Conservation (phyloP, 352 stramenopile species). For the Globisporangium alternatum region DNA sequence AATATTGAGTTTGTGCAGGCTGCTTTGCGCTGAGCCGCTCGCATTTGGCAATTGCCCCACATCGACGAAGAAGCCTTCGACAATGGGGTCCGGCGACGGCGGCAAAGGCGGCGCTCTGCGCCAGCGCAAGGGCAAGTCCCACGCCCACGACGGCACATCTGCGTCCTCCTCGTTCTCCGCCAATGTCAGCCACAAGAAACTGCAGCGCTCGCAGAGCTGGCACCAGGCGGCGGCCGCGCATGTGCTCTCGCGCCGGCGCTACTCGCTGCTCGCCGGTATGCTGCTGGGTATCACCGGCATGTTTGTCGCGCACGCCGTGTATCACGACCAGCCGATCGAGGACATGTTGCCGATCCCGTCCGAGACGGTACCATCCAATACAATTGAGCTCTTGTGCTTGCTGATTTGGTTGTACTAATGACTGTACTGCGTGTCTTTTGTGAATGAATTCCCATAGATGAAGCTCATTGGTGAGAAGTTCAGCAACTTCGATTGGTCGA, state of each 20-base stretch:
- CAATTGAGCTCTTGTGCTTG: background rate
- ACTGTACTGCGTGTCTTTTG: background rate
- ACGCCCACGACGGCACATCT: background rate
- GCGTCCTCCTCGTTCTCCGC: background rate
- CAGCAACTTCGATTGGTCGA: conserved; percentile 62
- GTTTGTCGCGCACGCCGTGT: conserved; percentile 44
- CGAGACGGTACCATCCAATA: conserved; percentile 23
- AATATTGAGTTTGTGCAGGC: background rate
- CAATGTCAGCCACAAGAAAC: background rate
- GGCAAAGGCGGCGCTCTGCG: conserved; percentile 16
- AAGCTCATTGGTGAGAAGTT: conserved; percentile 55
- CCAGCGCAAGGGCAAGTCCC: conserved; percentile 20
- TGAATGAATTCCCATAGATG: conserved; percentile 27
- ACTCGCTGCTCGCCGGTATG: conserved; percentile 59
- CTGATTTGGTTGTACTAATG: background rate
- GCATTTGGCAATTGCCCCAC: background rate
- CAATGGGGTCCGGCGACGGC: conserved; percentile 4
- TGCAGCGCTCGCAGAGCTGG: conserved; percentile 55
- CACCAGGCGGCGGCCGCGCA: conserved; percentile 47
- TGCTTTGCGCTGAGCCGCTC: background rate
- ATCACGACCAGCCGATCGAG: conserved; percentile 42
- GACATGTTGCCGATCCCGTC: conserved; percentile 38
- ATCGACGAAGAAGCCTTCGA: background rate
- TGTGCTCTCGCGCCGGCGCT: conserved; percentile 61
- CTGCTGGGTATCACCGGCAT: conserved; percentile 56